These are phyloP conservation scores for Puccinia novopanici DNA, from an alignment of 1,284 basidiomycete genomes.

Conservation along the genomic window DNA sequence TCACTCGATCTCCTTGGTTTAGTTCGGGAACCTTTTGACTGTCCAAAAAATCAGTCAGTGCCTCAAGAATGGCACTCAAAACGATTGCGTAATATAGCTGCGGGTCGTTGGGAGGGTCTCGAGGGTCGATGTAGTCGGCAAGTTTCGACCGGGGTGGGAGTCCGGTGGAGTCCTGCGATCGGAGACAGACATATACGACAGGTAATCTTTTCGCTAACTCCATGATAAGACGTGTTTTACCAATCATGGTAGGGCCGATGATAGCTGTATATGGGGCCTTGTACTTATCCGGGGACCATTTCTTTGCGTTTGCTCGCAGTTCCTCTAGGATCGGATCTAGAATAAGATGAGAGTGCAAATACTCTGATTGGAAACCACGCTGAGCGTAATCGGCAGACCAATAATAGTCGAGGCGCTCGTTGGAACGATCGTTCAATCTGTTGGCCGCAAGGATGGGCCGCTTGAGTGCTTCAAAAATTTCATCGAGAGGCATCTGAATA, in stretches of 20 bases:
- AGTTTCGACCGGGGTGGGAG: not conserved
- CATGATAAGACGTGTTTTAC: conserved; percentile 1
- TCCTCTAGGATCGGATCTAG: not conserved
- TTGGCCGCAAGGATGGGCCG: not conserved
- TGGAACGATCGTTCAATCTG: not conserved
- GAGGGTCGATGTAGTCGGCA: not conserved
- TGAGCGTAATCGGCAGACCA: conserved; percentile 3
- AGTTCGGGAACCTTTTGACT: not conserved
- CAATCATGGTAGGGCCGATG: conserved; percentile 9
- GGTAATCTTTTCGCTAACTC: not conserved
- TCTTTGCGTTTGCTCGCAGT: not conserved
- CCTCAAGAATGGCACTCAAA: no score
- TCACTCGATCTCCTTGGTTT: not conserved
- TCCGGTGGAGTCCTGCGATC: not conserved
- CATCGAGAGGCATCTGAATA: no score
- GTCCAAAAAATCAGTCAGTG: not conserved
- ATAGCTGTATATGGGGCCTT: conserved; percentile 5
- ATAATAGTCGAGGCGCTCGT: not conserved
- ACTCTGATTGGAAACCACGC: no score
- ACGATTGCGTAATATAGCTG: no score
- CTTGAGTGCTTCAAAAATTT: no score
- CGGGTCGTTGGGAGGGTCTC: not conserved
- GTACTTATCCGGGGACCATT: not conserved
- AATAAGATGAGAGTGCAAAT: not conserved
- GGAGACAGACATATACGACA: not conserved